These are phyloP conservation scores for Citeromyces hawaiiensis DNA, from an alignment of 1,139 yeast species.

Conservation along the genomic window DNA sequence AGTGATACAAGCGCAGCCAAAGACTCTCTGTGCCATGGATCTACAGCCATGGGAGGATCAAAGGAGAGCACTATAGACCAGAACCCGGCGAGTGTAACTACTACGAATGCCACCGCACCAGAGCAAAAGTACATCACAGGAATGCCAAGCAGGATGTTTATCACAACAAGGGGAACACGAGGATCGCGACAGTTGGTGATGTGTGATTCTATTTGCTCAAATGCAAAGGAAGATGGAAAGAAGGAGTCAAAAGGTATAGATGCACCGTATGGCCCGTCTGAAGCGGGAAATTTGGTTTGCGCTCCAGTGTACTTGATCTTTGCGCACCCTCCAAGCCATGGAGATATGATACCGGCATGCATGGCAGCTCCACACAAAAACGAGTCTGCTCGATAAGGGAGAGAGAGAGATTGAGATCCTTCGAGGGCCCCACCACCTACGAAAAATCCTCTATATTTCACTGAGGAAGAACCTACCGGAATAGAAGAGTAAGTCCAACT, in stretches of 20 bases:
- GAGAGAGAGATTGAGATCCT: constrained; percentile 19
- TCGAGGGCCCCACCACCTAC: constrained; percentile 54
- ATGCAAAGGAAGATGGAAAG: constrained; percentile 64
- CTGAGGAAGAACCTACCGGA: constrained; percentile 56
- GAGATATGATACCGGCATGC: constrained; percentile 71
- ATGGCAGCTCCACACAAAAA: constrained; percentile 85
- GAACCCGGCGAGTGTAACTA: constrained; percentile 53
- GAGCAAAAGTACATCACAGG: constrained; percentile 42
- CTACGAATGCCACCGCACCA: constrained; percentile 52
- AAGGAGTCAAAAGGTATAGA: constrained; percentile 56
- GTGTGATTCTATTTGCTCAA: constrained; percentile 21
- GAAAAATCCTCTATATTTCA: constrained; percentile 60
- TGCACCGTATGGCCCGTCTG: constrained; percentile 32
- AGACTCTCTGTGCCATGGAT: constrained; percentile 38
- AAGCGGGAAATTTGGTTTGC: constrained; percentile 31
- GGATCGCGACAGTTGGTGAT: constrained; percentile 44
- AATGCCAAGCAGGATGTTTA: constrained; percentile 46
- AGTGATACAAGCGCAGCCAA: constrained; percentile 35
- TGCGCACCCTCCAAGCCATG: constrained; percentile 74
- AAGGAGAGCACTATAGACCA: constrained; percentile 76
- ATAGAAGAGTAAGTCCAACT: constrained; percentile 70
- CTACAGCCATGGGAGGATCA: constrained; percentile 66
- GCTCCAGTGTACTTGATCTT: constrained; percentile 44
- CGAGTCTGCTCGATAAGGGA: constrained; percentile 79
- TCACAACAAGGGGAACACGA: constrained; percentile 36